These are phyloP conservation scores for Umbelopsis vinacea DNA, from an alignment of 192 early-diverging fungal species.

Conservation along the genomic window DNA sequence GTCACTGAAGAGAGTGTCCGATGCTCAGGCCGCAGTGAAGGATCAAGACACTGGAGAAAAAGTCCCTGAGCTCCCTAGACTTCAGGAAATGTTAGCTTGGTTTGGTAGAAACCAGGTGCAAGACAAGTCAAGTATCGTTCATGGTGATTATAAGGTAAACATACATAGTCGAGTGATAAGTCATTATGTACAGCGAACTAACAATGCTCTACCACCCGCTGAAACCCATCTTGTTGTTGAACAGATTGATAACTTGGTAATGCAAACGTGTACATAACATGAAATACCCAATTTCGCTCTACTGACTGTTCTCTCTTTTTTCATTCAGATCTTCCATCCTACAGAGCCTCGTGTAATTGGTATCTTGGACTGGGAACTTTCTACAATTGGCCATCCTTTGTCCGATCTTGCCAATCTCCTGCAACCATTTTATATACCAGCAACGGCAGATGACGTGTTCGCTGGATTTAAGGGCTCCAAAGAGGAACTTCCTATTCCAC, in stretches of 20 bases:
- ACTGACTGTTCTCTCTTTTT: neutral
- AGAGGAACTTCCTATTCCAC: conserved; percentile 60
- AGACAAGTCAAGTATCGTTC: conserved; percentile 83
- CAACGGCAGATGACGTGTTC: conserved; percentile 19
- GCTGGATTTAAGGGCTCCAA: conserved; percentile 51
- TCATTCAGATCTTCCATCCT: conserved; percentile 72
- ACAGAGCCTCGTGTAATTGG: conserved; percentile 77
- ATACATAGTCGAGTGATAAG: no score
- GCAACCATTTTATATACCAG: conserved; percentile 68
- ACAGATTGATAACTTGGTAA: conserved; percentile 69
- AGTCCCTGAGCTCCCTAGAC: conserved; percentile 72
- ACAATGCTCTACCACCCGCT: neutral
- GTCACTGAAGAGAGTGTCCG: conserved; percentile 65
- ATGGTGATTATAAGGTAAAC: conserved; percentile 90
- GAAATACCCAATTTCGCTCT: neutral
- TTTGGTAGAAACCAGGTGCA: conserved; percentile 66
- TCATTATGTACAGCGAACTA: no score
- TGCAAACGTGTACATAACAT: neutral
- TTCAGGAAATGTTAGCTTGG: conserved; percentile 77
- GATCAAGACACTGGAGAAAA: conserved; percentile 54
- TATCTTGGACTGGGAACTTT: conserved; percentile 92
- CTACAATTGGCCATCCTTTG: conserved; percentile 90
- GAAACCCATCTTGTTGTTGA: neutral
- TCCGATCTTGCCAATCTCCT: conserved; percentile 89
- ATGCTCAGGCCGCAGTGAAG: conserved; percentile 68